Evolutionary conservation across 2,329 filamentous ascomycete species (phyloP), one percentile per base, ranked within the genome.

Genomic region (Corinectria fuckeliana): DNA sequence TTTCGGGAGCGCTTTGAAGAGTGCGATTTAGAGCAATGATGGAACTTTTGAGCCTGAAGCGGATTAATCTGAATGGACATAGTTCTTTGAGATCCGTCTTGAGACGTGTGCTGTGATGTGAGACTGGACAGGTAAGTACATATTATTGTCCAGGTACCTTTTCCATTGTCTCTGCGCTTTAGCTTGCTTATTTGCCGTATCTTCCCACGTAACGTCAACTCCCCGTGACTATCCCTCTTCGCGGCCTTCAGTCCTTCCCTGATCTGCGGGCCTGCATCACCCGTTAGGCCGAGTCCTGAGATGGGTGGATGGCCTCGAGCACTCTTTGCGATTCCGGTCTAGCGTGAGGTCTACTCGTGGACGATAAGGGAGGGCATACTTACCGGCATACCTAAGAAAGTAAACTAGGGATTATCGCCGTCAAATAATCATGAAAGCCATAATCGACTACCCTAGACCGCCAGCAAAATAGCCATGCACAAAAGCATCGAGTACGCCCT

Each of bases 21-120:
- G 23, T 42, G 45, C 26, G 20, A 57, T 59, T 49, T 64, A 47
- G n/a, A n/a, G 32, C 32, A 47, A 8, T 30, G 34, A 41, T 20
- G 28, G 47, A 55, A 50, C 47, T 66, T 63, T n/a, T n/a, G n/a
- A 56, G 64, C 50, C 57, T 59, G 56, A 32, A 48, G 54, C 63
- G 65, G 60, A 62, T 65, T 66, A 61, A 64, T 69, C 52, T 72
- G 53, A 63, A 58, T 64, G 62, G 53, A 63, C 50, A 63, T 64
- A 49, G 58, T 63, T 62, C 49, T 59, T 56, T 50, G 41, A 54
- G 32, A 14, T 18, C 38, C 38, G n/a, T 42, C n/a, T 42, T 13
- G 21, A 16, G 3, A 7, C 9, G 2, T 10, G n/a, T 9, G 2
- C 18, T 20, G 23, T 28, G 9, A 20, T 28, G 42, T 28, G n/a